Evolutionary conservation across 176 grass and related monocot species (phyloP).

Genomic region (Ensete glaucum): DNA sequence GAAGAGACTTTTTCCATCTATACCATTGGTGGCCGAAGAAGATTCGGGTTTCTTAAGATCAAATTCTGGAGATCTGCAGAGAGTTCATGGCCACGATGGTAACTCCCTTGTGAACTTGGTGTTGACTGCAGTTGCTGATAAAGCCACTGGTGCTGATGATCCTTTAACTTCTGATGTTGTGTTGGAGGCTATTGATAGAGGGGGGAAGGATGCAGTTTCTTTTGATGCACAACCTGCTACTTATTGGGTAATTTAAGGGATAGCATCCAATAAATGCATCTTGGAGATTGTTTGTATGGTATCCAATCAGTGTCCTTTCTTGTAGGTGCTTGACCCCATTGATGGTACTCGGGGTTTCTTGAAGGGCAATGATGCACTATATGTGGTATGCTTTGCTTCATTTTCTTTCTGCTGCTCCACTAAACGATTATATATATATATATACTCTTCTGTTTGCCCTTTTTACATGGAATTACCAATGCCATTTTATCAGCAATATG

Average conservation of each 20-base stretch:
- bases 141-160: slow-evolving; percentile 31
- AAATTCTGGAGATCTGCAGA: slow-evolving; percentile 3
- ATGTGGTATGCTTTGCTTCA: slow-evolving; percentile 57
- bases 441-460: not conserved
- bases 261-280: not conserved
- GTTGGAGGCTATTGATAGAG: slow-evolving; percentile 86
- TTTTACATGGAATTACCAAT: not conserved
- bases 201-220: slow-evolving; percentile 63
- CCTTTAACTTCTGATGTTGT: slow-evolving; percentile 54
- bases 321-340: slow-evolving; percentile 94
- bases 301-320: not conserved
- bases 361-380: slow-evolving; percentile 68
- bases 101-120: slow-evolving; percentile 56
- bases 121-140: slow-evolving; percentile 44
- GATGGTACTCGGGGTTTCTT: slow-evolving; percentile 88
- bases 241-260: slow-evolving; percentile 50
- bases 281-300: not conserved
- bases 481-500: not conserved
- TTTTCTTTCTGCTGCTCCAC: slow-evolving; percentile 10
- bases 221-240: slow-evolving; percentile 72
- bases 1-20: slow-evolving; percentile 65
- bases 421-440: not conserved
- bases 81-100: slow-evolving; percentile 16
- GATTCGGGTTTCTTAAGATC: slow-evolving; percentile 58
- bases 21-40: slow-evolving; percentile 88